Percentiles rank a stretch among this genome's conserved stretches.
Evolutionary conservation across 2,329 filamentous ascomycete genomes (phyloP).

Genomic region (Bipolaris victoriae): DNA sequence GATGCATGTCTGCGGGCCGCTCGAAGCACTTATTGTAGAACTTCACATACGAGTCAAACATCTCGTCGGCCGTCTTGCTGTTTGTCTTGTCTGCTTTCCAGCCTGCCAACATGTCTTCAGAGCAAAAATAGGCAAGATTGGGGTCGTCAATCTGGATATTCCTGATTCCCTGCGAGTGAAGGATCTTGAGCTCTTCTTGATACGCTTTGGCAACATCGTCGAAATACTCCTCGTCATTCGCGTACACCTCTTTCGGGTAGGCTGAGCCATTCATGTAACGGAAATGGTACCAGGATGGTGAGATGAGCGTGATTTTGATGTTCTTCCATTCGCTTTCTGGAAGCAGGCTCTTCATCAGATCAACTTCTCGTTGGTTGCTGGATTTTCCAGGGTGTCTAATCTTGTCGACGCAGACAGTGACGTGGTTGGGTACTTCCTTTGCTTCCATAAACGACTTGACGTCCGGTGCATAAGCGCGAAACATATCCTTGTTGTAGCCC

Average conservation of each 20-base stretch:
- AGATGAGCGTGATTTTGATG: constrained; percentile 71
- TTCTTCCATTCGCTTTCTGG: constrained; percentile 67
- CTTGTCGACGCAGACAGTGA: constrained; percentile 63
- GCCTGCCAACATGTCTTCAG: constrained; percentile 45
- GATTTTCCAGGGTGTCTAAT: constrained; percentile 62
- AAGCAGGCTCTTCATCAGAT: constrained; percentile 64
- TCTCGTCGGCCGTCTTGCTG: constrained; percentile 69
- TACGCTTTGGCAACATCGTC: constrained; percentile 56
- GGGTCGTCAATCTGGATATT: constrained; percentile 59
- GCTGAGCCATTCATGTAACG: constrained; percentile 62
- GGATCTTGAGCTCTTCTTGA: constrained; percentile 54
- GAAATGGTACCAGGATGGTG: constrained; percentile 73
- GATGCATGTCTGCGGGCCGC: constrained; percentile 72
- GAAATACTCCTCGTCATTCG: constrained; percentile 56
- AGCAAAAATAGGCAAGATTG: constrained; percentile 54
- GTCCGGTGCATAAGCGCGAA: constrained; percentile 65
- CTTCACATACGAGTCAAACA: constrained; percentile 76
- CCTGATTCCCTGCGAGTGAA: constrained; percentile 54
- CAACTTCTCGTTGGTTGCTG: constrained; percentile 64
- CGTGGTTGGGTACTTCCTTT: constrained; percentile 60
- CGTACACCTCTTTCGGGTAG: constrained; percentile 55
- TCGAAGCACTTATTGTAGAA: constrained; percentile 75
- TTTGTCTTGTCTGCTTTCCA: constrained; percentile 68
- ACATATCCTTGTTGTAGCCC: constrained; percentile 60
- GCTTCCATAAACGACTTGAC: constrained; percentile 67